Conservation (phyloP, 768 basidiomycete species). For the Boletus coccyginus region DNA sequence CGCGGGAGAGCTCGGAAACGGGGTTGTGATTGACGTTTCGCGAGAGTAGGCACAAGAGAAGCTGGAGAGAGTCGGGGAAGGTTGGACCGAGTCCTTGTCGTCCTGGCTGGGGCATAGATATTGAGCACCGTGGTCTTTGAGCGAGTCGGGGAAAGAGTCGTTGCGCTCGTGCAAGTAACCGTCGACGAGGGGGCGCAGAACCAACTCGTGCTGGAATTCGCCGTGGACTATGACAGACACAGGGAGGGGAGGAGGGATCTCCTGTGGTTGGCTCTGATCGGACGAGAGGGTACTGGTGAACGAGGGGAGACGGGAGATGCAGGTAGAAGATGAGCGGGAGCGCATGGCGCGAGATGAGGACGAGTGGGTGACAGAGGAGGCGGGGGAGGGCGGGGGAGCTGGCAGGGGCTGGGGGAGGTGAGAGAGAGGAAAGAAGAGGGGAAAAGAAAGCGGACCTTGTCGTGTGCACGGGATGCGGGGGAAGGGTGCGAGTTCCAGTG, state of each 20-base stretch:
- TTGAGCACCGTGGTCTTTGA: conserved; percentile 19
- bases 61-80: conserved; percentile 27
- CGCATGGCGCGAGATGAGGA: conserved; percentile 27
- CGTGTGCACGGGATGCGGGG: background rate
- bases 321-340: conserved; percentile 29
- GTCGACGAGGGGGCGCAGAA: conserved; percentile 15
- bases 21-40: conserved; percentile 25
- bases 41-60: conserved; percentile 28
- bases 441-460: conserved; percentile 9
- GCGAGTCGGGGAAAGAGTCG: conserved; percentile 9
- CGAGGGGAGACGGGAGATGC: conserved; percentile 32
- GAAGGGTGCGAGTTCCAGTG: conserved; percentile 19
- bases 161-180: conserved; percentile 12
- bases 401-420: conserved; percentile 15
- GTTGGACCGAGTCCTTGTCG: conserved; percentile 27
- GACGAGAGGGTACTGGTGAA: conserved; percentile 35
- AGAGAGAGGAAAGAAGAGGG: background rate
- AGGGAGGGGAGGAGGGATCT: conserved; percentile 23
- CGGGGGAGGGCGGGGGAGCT: conserved; percentile 26
- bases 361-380: conserved; percentile 26
- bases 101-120: conserved; percentile 13
- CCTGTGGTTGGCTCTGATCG: conserved; percentile 30
- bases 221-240: conserved; percentile 32
- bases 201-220: conserved; percentile 26
- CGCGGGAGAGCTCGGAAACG: conserved; percentile 18